These are phyloP conservation scores for Stentor roeselii DNA, from an alignment of 73 alveolate genomes.

Conservation along the genomic window DNA sequence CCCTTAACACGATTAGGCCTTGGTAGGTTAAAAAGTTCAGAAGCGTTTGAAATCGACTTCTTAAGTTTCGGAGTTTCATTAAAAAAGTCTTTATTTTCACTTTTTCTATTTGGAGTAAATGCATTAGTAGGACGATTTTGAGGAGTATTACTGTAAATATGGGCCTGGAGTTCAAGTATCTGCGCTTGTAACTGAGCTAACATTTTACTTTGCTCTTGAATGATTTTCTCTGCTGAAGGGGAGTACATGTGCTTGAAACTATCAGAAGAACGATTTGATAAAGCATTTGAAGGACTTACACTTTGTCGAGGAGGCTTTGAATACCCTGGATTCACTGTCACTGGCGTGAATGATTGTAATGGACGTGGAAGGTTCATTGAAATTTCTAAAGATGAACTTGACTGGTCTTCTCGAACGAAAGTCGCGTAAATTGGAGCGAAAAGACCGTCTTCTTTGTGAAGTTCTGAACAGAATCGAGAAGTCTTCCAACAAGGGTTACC, in stretches of 20 bases:
- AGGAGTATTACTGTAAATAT: background rate
- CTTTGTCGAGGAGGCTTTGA: background rate
- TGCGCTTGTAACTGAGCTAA: slow-evolving; percentile 15
- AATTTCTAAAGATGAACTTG: slow-evolving; percentile 11
- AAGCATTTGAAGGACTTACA: background rate
- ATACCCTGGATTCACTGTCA: background rate
- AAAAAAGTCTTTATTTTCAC: background rate
- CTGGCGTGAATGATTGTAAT: background rate
- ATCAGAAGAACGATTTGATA: slow-evolving; percentile 3
- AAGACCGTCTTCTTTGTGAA: background rate
- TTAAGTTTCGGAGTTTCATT: background rate
- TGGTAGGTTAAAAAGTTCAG: background rate
- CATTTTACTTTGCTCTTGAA: background rate
- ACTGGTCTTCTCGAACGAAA: slow-evolving; percentile 18
- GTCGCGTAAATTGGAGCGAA: slow-evolving; percentile 1
- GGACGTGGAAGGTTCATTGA: background rate
- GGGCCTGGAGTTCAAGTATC: slow-evolving; percentile 11
- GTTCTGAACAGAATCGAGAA: background rate
- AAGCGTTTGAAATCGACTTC: background rate
- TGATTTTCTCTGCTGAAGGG: slow-evolving; percentile 2
- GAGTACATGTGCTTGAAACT: background rate
- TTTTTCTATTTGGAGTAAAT: background rate
- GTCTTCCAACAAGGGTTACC: slow-evolving; percentile 11
- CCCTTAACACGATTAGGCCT: background rate
- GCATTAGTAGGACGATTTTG: background rate